These are phyloP conservation scores for Yarrowia porcina DNA, from an alignment of 805 yeast species.

Conservation along the genomic window DNA sequence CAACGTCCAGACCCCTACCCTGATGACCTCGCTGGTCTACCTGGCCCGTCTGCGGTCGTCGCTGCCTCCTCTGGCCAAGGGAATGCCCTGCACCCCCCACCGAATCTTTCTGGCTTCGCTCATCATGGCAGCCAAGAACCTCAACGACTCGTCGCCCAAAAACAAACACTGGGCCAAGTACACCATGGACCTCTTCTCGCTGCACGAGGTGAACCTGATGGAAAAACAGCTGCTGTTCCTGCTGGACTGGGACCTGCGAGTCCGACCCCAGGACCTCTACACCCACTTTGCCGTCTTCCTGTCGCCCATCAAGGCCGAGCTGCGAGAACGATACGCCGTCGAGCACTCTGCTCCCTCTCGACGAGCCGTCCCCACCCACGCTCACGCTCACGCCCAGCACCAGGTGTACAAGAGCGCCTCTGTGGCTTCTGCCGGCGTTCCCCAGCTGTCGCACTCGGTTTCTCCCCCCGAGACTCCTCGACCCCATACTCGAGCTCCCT, in stretches of 20 bases:
- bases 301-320: constrained; percentile 60
- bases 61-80: constrained; percentile 83
- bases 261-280: constrained; percentile 67
- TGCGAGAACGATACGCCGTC: constrained; percentile 33
- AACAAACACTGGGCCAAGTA: constrained; percentile 95
- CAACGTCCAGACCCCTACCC: constrained; percentile 90
- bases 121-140: constrained; percentile 84
- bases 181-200: constrained; percentile 76
- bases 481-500: constrained; percentile 20
- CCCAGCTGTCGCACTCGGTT: neutral
- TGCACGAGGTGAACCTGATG: constrained; percentile 81
- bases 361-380: neutral
- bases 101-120: constrained; percentile 86
- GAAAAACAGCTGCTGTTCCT: constrained; percentile 82
- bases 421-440: neutral
- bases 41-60: constrained; percentile 70
- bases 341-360: constrained; percentile 21
- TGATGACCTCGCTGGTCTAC: constrained; percentile 88
- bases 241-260: constrained; percentile 79
- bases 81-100: constrained; percentile 87
- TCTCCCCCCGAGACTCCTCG: constrained; percentile 23
- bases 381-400: neutral
- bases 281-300: constrained; percentile 71
- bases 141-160: constrained; percentile 91
- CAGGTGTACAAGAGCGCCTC: neutral